phyloP scores from a whole-genome alignment of 306 rosid genomes.

The Coriaria nepalensis region DNA sequence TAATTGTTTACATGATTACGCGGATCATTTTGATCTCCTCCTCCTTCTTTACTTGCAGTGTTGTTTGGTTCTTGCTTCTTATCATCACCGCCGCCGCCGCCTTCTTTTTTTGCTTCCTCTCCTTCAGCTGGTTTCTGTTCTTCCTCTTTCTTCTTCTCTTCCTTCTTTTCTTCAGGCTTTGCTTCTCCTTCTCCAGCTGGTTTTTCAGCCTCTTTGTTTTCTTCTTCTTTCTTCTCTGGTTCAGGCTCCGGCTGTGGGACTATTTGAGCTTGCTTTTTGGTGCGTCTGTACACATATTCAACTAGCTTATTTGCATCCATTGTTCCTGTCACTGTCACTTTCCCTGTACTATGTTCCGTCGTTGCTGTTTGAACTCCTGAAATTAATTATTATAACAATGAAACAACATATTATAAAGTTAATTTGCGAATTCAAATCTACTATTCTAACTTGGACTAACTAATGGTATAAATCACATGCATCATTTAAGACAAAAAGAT shows the following conservation, averaged over 20 bases:
- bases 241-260: conserved; percentile 52
- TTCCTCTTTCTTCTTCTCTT: conserved; percentile 33
- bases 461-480: background rate
- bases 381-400: conserved; percentile 4
- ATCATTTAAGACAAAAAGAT: too few species aligned
- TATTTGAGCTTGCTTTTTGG: conserved; percentile 75
- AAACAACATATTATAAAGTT: too few species aligned
- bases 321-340: conserved; percentile 65
- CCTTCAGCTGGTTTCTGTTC: conserved; percentile 27
- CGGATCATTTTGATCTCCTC: conserved; percentile 24
- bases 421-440: too few species aligned
- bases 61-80: conserved; percentile 17
- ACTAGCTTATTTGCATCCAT: conserved; percentile 82
- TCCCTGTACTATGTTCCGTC: conserved; percentile 60
- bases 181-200: conserved; percentile 30
- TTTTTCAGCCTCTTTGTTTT: conserved; percentile 16
- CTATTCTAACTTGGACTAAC: background rate
- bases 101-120: background rate
- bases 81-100: conserved; percentile 2
- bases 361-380: conserved; percentile 71
- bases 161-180: conserved; percentile 23
- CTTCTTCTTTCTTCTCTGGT: conserved; percentile 36
- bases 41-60: background rate
- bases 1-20: too few species aligned
- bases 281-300: conserved; percentile 69